Conservation (phyloP, 179 eudicot species). For the Beta lomatogona region DNA sequence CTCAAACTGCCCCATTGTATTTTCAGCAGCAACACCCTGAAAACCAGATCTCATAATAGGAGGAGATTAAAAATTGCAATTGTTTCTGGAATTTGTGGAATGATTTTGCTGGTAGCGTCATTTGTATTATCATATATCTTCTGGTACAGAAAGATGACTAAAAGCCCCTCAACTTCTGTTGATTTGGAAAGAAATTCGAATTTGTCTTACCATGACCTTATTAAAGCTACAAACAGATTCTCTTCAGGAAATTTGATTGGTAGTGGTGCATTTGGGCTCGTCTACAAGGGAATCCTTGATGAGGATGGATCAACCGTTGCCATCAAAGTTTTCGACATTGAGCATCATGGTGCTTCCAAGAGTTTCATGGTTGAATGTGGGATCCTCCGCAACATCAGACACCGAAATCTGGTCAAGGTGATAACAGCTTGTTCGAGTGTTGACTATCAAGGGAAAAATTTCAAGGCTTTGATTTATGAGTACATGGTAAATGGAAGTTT, state of each 20-base stretch:
- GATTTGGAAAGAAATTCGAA: neutral
- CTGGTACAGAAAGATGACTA: neutral
- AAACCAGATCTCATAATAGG: neutral
- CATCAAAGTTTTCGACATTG: neutral
- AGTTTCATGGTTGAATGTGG: conserved; percentile 38
- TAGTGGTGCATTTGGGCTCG: conserved; percentile 22
- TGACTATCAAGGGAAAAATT: conserved; percentile 34
- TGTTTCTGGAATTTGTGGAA: neutral
- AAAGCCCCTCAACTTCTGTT: neutral
- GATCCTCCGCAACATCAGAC: conserved; percentile 33
- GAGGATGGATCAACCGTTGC: conserved; percentile 10
- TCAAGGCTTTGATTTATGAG: conserved; percentile 40
- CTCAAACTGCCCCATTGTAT: conserved; percentile 17
- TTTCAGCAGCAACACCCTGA: neutral
- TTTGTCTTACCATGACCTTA: conserved; percentile 29
- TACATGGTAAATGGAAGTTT: conserved; percentile 36
- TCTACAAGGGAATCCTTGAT: conserved; percentile 28
- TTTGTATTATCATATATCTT: neutral
- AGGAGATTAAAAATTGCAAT: neutral
- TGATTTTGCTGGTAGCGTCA: neutral
- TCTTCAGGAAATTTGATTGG: conserved; percentile 22
- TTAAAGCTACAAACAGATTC: conserved; percentile 30
- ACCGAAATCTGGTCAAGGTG: conserved; percentile 35
- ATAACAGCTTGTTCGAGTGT: conserved; percentile 38
- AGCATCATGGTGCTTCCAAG: conserved; percentile 23